phyloP scores from a whole-genome alignment of 306 rosid species.

The Acmispon strigosus region DNA sequence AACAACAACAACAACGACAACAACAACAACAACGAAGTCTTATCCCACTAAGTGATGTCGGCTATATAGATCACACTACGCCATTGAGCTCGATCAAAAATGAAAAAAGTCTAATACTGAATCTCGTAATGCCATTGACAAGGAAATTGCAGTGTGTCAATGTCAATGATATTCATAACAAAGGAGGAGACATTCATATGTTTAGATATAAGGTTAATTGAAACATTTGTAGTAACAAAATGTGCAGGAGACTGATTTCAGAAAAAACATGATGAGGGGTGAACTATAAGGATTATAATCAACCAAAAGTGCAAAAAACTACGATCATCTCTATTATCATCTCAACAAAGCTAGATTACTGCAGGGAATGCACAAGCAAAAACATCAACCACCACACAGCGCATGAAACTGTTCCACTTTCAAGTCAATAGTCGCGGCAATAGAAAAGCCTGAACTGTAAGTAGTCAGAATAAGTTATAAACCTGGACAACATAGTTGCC shows the following conservation, averaged over 20 bases:
- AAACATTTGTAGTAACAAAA: neutral
- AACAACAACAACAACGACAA: no score
- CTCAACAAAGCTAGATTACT: neutral
- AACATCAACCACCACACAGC: neutral
- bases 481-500: conserved; percentile 99
- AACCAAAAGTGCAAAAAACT: neutral
- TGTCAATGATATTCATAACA: no score
- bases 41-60: no score
- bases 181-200: no score
- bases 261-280: neutral
- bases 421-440: neutral
- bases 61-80: no score
- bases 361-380: neutral
- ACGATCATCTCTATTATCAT: neutral
- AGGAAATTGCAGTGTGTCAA: neutral
- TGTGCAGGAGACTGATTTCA: neutral
- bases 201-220: neutral
- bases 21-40: no score
- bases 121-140: neutral
- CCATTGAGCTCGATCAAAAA: no score
- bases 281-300: neutral
- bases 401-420: neutral
- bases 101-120: neutral
- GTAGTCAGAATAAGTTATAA: conserved; percentile 13
- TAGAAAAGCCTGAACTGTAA: neutral